Evolutionary conservation across 2,329 filamentous ascomycete genomes (phyloP), one percentile per base, ranked within the genome.

Genomic region (Orbilia blumenaviensis): DNA sequence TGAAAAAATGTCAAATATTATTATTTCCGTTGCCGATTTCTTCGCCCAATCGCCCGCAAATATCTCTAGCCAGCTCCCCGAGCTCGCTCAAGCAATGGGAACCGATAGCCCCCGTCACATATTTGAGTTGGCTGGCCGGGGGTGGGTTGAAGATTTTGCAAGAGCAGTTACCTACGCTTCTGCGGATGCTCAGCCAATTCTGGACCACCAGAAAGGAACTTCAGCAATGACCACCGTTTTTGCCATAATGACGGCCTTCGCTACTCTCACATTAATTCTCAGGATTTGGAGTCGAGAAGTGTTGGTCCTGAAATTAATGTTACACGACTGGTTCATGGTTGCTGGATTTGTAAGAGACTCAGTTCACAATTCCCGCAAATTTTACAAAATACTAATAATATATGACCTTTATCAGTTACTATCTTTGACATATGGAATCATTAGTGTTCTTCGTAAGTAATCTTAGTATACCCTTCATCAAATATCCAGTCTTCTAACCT

Each of bases 261-360:
- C 72, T 16, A 64, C 60, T 4, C 6, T 76, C 7, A 52, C 64
- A 0, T 12, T 76, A 8, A 60, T 18, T 0, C 38, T 76, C 32
- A 42, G 72, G 27, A 63, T 76, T 12, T 76, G 72, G 72, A 69
- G 64, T 14, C 46, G 72, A 16, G 64, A 76, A n/a, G 48, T 76
- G 9, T 58, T 76, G 48, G 36, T 64, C 9, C 60, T 48, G 38
- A 68, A 32, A 10, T 12, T 76, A 16, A 69, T 76, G 64, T 42
- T 54, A 3, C 56, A 76, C n/a, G 72, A 76, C 21, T 76, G 72
- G 72, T 54, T 76, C 58, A 69, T 76, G 72, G 62, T 76, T 58
- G 16, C 58, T 25, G 72, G 72, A 44, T 76, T 68, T 46, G 58
- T 76, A 38, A 58, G 69, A 63, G n/a, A 14, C 25, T 32, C 21